Conservation (phyloP, 208 protist species). For the Herpetomonas tarakana region DNA sequence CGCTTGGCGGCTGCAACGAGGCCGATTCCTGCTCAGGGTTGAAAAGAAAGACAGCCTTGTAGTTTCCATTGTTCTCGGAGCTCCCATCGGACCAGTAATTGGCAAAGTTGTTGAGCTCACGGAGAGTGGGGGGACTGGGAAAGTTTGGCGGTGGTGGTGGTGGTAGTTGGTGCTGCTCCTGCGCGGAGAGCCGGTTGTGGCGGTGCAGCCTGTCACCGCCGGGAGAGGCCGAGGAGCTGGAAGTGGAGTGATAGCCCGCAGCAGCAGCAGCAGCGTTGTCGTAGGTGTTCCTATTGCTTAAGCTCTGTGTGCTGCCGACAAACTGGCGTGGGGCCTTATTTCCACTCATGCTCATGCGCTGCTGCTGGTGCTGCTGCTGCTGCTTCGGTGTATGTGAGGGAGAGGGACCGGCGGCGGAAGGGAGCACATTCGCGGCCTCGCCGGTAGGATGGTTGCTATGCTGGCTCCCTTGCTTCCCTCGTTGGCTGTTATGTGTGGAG, state of each 20-base stretch:
- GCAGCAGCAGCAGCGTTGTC: not conserved
- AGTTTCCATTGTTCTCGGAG: not conserved
- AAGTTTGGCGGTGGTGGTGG: not conserved
- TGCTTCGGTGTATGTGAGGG: not conserved
- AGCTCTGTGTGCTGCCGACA: not conserved
- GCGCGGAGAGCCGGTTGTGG: too few relatives aligned
- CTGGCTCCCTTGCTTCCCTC: not conserved
- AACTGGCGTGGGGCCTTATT: not conserved
- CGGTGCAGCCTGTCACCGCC: not conserved
- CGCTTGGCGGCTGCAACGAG: not conserved
- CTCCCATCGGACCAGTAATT: not conserved
- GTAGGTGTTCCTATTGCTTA: not conserved
- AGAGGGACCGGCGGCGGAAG: not conserved
- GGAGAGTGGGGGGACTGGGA: not conserved
- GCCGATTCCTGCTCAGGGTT: not conserved
- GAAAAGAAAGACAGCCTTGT: not conserved
- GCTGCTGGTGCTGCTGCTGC: not conserved
- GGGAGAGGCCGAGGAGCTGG: not conserved
- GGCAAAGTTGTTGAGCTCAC: not conserved
- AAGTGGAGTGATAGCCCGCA: not conserved
- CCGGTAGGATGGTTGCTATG: not conserved
- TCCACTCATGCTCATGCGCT: not conserved
- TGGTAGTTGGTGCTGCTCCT: not conserved
- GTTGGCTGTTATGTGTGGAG: too few relatives aligned
- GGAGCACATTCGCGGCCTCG: not conserved